These are phyloP conservation scores for Neurospora sp. DNA, from an alignment of 2,329 filamentous ascomycete species.

Conservation along the genomic window DNA sequence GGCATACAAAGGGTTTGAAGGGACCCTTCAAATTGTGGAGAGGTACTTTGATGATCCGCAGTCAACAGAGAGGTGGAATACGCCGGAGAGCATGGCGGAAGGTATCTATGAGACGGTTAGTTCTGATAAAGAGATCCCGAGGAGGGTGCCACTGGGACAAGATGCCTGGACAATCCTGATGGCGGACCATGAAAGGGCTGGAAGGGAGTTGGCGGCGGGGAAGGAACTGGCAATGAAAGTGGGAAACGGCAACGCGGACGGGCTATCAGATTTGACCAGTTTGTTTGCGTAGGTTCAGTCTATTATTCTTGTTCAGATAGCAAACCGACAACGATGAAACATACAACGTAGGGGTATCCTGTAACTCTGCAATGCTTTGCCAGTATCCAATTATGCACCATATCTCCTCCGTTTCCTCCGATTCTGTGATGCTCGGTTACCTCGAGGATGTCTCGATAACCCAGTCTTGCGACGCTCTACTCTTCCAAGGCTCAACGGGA, in stretches of 20 bases:
- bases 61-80: slow-evolving; percentile 21
- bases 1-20: slow-evolving; percentile 25
- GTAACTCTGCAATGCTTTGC: not conserved
- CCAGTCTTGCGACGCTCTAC: not conserved
- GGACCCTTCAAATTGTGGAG: slow-evolving; percentile 23
- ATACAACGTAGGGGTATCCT: not conserved
- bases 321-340: not conserved
- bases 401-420: not conserved
- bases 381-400: not conserved
- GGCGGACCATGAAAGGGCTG: slow-evolving; percentile 20
- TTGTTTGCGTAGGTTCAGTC: not conserved
- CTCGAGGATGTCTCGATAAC: not conserved
- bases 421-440: not conserved
- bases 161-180: slow-evolving; percentile 27
- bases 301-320: not conserved
- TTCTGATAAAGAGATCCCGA: slow-evolving; percentile 25
- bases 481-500: not conserved
- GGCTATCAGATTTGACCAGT: not conserved
- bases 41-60: slow-evolving; percentile 19
- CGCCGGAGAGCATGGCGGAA: slow-evolving; percentile 24
- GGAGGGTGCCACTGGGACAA: slow-evolving; percentile 31
- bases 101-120: slow-evolving; percentile 27
- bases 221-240: slow-evolving; percentile 19
- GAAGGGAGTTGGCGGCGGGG: slow-evolving; percentile 24
- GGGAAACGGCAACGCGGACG: not conserved